A percentile compares a stretch with the other conserved stretches of the same genome.
Conservation (phyloP, 805 yeast species). For the Brettanomyces sp. region DNA sequence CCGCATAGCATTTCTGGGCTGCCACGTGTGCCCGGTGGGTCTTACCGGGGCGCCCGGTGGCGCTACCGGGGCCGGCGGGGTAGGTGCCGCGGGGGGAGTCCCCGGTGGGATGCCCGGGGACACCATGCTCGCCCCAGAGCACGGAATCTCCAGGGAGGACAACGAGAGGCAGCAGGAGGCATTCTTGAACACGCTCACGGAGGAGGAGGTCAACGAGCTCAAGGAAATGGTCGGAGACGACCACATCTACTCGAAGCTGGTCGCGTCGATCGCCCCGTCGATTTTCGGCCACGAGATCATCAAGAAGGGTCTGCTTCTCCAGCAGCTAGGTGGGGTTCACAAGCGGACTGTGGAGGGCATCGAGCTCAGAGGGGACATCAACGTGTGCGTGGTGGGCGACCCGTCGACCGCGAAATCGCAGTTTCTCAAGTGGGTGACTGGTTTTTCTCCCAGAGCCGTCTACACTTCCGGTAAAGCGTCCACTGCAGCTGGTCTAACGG, state of each 20-base stretch:
- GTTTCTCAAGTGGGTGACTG: slow-evolving; percentile 84
- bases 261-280: slow-evolving; percentile 87
- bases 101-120: background rate
- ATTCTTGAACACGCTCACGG: slow-evolving; percentile 67
- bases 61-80: slow-evolving; percentile 20
- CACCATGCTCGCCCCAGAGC: no score
- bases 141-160: slow-evolving; percentile 19
- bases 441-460: slow-evolving; percentile 87
- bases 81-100: slow-evolving; percentile 1
- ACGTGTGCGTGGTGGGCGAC: slow-evolving; percentile 93
- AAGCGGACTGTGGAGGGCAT: slow-evolving; percentile 90
- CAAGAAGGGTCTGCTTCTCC: slow-evolving; percentile 84
- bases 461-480: slow-evolving; percentile 98
- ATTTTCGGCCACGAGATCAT: slow-evolving; percentile 93
- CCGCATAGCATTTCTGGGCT: slow-evolving; percentile 82
- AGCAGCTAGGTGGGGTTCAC: slow-evolving; percentile 92
- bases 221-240: slow-evolving; percentile 87
- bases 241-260: slow-evolving; percentile 74
- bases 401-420: slow-evolving; percentile 97
- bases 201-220: slow-evolving; percentile 75
- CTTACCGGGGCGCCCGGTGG: slow-evolving; percentile 16
- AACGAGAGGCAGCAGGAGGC: slow-evolving; percentile 71
- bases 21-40: slow-evolving; percentile 69
- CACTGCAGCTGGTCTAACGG: slow-evolving; percentile 97
- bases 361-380: slow-evolving; percentile 91